phyloP scores from a whole-genome alignment of 164 flowering plant genomes.

The Macadamia integrifolia region DNA sequence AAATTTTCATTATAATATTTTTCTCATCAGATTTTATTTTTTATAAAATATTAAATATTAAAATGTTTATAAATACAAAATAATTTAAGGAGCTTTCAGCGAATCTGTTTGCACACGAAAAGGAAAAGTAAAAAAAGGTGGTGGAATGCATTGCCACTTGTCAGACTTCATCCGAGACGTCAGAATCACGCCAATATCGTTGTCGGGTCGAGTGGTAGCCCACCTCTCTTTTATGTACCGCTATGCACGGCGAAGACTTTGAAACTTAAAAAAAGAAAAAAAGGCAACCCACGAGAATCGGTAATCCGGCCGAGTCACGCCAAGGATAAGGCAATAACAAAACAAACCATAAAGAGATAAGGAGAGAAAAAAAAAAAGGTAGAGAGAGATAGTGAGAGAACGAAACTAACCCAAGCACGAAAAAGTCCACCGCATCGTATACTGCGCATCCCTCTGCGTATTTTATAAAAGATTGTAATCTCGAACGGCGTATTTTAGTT shows the following conservation, averaged over 20 bases:
- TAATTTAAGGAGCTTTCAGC: neutral
- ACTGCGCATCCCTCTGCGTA: neutral
- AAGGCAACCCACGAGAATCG: neutral
- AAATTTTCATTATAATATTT: no score
- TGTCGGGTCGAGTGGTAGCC: conserved; percentile 8
- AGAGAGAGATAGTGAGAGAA: neutral
- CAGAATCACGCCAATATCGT: conserved; percentile 47
- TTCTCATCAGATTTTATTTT: no score
- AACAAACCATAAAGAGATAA: no score
- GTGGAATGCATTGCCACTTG: neutral
- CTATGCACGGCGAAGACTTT: conserved; percentile 1
- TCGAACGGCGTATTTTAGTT: neutral
- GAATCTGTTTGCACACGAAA: neutral
- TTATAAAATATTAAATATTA: no score
- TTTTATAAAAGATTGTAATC: neutral
- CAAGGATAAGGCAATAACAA: neutral
- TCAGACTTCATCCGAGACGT: conserved; percentile 17
- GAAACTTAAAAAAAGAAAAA: no score
- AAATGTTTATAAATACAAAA: no score
- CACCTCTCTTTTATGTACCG: neutral
- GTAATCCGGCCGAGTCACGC: neutral
- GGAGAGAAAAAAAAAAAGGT: neutral
- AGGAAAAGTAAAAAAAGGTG: neutral
- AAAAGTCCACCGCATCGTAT: neutral
- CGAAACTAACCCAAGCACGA: neutral